phyloP scores from a whole-genome alignment of 768 basidiomycete species.

The Mycena pura region DNA sequence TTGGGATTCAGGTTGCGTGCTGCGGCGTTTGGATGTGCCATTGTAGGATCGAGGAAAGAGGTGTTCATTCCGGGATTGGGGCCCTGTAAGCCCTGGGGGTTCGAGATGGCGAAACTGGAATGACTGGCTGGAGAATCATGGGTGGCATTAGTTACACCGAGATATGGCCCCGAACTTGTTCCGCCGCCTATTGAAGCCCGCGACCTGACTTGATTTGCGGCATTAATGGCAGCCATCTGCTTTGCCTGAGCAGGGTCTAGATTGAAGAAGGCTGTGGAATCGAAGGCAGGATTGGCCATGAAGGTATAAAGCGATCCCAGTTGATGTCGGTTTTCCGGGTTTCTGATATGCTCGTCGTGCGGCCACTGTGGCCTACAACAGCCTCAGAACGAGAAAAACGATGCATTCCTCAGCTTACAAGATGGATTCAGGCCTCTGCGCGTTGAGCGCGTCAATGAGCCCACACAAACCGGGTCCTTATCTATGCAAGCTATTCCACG shows the following conservation, averaged over 20 bases:
- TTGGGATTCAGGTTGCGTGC: slow-evolving; percentile 47
- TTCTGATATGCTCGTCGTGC: slow-evolving; percentile 2
- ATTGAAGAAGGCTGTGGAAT: slow-evolving; percentile 50
- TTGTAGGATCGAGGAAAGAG: slow-evolving; percentile 54
- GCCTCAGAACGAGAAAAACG: background rate
- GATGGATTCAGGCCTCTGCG: no score
- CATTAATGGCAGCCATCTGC: slow-evolving; percentile 81
- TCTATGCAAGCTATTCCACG: no score
- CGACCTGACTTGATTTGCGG: slow-evolving; percentile 46
- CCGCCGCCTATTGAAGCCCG: slow-evolving; percentile 48
- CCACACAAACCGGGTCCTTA: no score
- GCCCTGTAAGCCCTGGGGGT: slow-evolving; percentile 43
- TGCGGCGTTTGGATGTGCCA: slow-evolving; percentile 43
- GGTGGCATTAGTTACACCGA: slow-evolving; percentile 63
- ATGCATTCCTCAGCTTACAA: slow-evolving; percentile 4
- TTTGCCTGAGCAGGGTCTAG: slow-evolving; percentile 74
- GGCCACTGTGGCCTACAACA: no score
- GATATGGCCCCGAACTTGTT: slow-evolving; percentile 72
- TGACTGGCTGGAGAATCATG: slow-evolving; percentile 50
- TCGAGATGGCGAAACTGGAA: slow-evolving; percentile 54
- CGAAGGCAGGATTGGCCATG: slow-evolving; percentile 37
- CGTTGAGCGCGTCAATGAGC: no score
- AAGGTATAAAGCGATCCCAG: slow-evolving; percentile 2
- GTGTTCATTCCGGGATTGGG: slow-evolving; percentile 32
- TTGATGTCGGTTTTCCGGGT: slow-evolving; percentile 12